phyloP scores from a whole-genome alignment of 163 green algal species.

The Chlorella variabilis region DNA sequence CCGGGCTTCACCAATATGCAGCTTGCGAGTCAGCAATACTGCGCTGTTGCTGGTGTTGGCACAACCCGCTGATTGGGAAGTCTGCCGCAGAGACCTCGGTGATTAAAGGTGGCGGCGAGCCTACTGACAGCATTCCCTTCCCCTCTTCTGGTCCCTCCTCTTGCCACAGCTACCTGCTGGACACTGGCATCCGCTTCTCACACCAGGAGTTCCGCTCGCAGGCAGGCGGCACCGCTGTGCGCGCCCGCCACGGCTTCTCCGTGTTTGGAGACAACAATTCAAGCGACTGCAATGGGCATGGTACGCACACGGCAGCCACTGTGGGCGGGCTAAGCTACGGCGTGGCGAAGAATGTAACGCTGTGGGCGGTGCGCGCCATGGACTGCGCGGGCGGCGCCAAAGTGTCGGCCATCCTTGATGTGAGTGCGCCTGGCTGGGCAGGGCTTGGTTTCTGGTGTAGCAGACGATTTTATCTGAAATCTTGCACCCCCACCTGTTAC shows the following conservation, averaged over 20 bases:
- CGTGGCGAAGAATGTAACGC: constrained; percentile 78
- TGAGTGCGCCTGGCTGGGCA: not conserved
- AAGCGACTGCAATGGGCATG: constrained; percentile 82
- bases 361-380: constrained; percentile 70
- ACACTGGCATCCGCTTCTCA: constrained; percentile 74
- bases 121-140: no score
- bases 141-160: no score
- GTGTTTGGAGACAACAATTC: constrained; percentile 41
- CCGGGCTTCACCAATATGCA: no score
- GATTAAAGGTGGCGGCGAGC: no score
- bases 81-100: no score
- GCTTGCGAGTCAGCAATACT: no score
- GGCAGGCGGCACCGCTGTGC: not conserved
- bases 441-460: no score
- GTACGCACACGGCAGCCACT: constrained; percentile 75
- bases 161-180: constrained; percentile 71
- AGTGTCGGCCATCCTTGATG: constrained; percentile 50
- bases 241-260: constrained; percentile 28
- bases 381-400: constrained; percentile 66
- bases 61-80: no score
- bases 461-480: no score
- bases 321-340: constrained; percentile 69
- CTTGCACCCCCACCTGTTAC: not conserved
- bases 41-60: no score
- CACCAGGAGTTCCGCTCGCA: constrained; percentile 70